Percentiles rank a stretch among this genome's conserved stretches.
Evolutionary conservation across 1,284 basidiomycete genomes (phyloP).

Genomic region (Hymenochaete sp.): DNA sequence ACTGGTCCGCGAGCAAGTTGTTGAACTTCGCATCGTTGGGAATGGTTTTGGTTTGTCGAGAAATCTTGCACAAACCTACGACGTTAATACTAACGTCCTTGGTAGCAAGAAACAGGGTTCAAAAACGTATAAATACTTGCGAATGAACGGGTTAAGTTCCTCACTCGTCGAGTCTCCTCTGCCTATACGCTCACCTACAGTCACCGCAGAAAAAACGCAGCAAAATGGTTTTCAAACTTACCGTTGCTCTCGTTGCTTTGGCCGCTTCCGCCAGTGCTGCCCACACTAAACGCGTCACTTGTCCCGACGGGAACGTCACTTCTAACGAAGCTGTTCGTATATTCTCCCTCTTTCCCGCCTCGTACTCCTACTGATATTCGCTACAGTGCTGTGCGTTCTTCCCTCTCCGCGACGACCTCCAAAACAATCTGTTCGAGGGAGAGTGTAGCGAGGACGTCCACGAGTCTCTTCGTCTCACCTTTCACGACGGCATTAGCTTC

Average conservation of each 20-base stretch:
- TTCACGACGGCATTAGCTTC: slow-evolving; percentile 24
- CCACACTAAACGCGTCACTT: slow-evolving; percentile 28
- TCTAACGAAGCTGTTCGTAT: slow-evolving; percentile 26
- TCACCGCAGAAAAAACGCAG: background rate
- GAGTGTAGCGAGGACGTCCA: slow-evolving; percentile 21
- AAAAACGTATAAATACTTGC: no score
- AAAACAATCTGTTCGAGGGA: slow-evolving; percentile 18
- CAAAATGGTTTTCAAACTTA: slow-evolving; percentile 15
- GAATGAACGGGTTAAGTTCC: no score
- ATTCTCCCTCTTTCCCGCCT: background rate
- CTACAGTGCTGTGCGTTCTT: slow-evolving; percentile 21
- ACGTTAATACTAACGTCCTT: no score
- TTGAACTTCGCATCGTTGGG: no score
- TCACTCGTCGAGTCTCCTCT: no score
- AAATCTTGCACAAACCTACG: no score
- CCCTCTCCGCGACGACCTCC: slow-evolving; percentile 20
- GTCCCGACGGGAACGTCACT: slow-evolving; percentile 30
- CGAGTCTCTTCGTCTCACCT: slow-evolving; percentile 21
- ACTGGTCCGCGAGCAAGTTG: no score
- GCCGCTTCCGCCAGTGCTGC: slow-evolving; percentile 20
- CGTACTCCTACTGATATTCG: background rate
- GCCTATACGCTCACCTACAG: no score
- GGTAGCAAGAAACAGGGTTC: no score
- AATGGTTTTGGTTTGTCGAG: no score
- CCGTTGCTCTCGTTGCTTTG: slow-evolving; percentile 9